Base-by-base conservation (phyloP, 2,329 filamentous ascomycete genomes). In the Herpotrichia juniperi region DNA sequence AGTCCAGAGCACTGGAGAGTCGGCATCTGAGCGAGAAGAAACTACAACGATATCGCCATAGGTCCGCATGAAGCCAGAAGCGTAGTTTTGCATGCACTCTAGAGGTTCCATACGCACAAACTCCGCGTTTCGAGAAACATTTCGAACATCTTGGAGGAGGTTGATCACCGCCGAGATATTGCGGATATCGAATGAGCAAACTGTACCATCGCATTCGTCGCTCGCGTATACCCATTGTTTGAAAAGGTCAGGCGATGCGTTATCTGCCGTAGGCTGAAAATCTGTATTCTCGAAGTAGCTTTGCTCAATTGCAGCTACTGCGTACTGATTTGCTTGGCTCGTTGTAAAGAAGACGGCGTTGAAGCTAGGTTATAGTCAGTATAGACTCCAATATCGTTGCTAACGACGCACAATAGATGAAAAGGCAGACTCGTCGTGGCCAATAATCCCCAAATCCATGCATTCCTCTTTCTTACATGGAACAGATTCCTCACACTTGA, bases 341-440 rank as follows among this genome's bases (percentile, higher is more conserved):
- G 56, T 56, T 10, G 53, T 54, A 22, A 58, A 61, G 32, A 61
- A 61, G 2, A 61, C 56, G 4, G 58, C 54, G 12, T 61, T 61
- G 43, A 57, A 61, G 2, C 58, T 61, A 11, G 4, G 3, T 12
- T 25, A 2, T 2, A 24, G 49, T 26, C 42, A 45, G 35, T 24
- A 8, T 34, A n/a, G 17, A 25, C 17, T 7, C n/a, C 14, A 30
- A 4, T 24, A 2, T 19, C 21, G 17, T 16, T 24, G 16, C 9
- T 12, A 5, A 31, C 6, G 2, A 53, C 58, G 45, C 39, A 58
- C 58, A 58, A 43, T n/a, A 61, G 45, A 54, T 61, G 58, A 11
- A 61, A 48, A 14, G 56, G 58, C n/a, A 61, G n/a, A 30, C 53
- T 53, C 4, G 56, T 57, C 7, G 57, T 10, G 12, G 42, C 55